Percentiles rank a stretch among this genome's conserved stretches.
phyloP scores from a whole-genome alignment of 805 yeast genomes.

The Diddensiella santjacobensis region DNA sequence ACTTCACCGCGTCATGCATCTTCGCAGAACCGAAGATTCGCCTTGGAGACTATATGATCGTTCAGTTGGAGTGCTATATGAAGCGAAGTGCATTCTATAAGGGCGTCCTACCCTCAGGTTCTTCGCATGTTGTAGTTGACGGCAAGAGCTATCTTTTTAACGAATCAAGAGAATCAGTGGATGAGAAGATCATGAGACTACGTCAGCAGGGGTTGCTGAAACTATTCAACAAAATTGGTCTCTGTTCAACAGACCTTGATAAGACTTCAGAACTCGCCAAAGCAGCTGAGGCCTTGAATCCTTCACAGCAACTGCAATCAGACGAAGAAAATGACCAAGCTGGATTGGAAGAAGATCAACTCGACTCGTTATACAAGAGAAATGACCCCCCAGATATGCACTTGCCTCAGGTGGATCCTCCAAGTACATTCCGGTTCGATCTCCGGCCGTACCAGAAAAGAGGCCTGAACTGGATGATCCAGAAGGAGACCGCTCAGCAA shows the following conservation, averaged over 20 bases:
- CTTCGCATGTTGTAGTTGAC: slow-evolving; percentile 21
- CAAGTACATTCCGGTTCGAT: slow-evolving; percentile 50
- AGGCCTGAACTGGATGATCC: slow-evolving; percentile 87
- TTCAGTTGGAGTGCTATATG: slow-evolving; percentile 66
- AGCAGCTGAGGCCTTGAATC: slow-evolving; percentile 10
- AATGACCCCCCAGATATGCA: slow-evolving; percentile 61
- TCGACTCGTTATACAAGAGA: slow-evolving; percentile 69
- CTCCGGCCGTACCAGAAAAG: slow-evolving; percentile 78
- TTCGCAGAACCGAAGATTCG: slow-evolving; percentile 56
- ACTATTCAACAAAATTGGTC: slow-evolving; percentile 49
- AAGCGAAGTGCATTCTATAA: slow-evolving; percentile 31
- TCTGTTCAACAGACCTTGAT: slow-evolving; percentile 14
- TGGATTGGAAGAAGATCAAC: slow-evolving; percentile 62
- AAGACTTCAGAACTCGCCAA: slow-evolving; percentile 8
- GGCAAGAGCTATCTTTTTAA: slow-evolving; percentile 21
- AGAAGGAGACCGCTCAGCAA: slow-evolving; percentile 61
- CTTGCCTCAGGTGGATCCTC: slow-evolving; percentile 60
- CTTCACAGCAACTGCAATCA: neutral
- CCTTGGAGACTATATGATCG: slow-evolving; percentile 71
- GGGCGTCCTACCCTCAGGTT: slow-evolving; percentile 20
- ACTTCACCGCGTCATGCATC: slow-evolving; percentile 54
- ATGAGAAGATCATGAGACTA: slow-evolving; percentile 48
- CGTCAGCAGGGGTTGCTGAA: slow-evolving; percentile 54
- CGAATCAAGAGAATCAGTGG: slow-evolving; percentile 46
- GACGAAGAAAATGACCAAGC: slow-evolving; percentile 38